Evolutionary conservation across 306 rosid genomes (phyloP).

Genomic region (Comarum palustre): DNA sequence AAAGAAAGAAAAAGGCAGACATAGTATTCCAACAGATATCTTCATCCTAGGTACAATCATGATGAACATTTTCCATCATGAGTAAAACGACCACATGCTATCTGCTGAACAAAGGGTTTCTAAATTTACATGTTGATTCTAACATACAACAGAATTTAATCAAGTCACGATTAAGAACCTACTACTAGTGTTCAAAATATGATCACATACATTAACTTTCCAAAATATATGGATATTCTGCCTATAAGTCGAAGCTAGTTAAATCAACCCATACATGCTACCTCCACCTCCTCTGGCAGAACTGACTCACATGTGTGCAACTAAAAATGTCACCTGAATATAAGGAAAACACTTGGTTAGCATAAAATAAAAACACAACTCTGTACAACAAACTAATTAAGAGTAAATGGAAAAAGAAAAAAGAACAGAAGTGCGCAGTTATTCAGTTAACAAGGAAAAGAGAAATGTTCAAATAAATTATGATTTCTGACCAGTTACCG

Average conservation of each 20-base stretch:
- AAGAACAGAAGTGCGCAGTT: not conserved
- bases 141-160: not conserved
- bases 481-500: not conserved
- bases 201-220: not conserved
- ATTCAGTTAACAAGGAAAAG: not conserved
- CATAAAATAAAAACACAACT: not conserved
- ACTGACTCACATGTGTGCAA: not conserved
- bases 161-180: not conserved
- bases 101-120: not conserved
- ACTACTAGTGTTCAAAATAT: not conserved
- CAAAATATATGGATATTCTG: not conserved
- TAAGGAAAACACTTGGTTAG: not conserved
- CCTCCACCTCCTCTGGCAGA: not conserved
- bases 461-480: too few species aligned
- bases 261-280: not conserved
- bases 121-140: not conserved
- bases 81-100: not conserved
- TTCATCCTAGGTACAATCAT: not conserved
- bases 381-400: not conserved
- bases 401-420: not conserved
- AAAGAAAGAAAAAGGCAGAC: too few species aligned
- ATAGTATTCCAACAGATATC: too few species aligned
- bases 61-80: not conserved
- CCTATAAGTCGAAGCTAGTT: not conserved
- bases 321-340: not conserved